These are phyloP conservation scores for Pleurotus sapidus DNA, from an alignment of 768 basidiomycete species.

Conservation along the genomic window DNA sequence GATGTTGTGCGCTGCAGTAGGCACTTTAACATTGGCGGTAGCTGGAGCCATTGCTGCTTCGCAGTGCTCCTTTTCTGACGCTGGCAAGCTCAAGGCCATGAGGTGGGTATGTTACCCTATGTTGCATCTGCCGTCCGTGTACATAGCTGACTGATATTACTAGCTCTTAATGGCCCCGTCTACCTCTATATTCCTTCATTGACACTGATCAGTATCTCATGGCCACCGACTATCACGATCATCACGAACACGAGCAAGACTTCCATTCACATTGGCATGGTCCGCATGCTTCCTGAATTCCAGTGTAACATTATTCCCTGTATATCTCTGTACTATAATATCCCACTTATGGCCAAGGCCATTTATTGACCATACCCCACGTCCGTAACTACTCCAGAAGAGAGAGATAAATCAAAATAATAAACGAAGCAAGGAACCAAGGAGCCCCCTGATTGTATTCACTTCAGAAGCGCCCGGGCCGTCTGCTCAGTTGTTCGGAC, in stretches of 20 bases:
- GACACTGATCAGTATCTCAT: slow-evolving; percentile 26
- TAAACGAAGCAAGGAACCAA: no score
- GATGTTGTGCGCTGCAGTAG: slow-evolving; percentile 4
- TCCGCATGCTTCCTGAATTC: neutral
- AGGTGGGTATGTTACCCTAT: neutral
- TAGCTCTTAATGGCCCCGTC: no score
- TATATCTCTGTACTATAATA: neutral
- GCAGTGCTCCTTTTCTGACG: neutral
- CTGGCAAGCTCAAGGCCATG: neutral
- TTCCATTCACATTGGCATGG: no score
- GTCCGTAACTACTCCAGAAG: no score
- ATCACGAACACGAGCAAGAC: no score
- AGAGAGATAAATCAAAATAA: no score
- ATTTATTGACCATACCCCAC: neutral
- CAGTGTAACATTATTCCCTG: slow-evolving; percentile 3
- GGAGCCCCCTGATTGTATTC: no score
- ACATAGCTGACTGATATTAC: no score
- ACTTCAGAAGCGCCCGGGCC: neutral
- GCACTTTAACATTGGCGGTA: slow-evolving; percentile 1
- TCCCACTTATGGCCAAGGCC: neutral
- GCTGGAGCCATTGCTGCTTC: neutral
- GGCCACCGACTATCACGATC: slow-evolving; percentile 39
- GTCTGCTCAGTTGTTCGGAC: neutral
- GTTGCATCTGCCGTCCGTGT: neutral
- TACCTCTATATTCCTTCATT: no score